Percentiles rank a stretch among this genome's conserved stretches.
Evolutionary conservation across 495 filamentous ascomycete genomes (phyloP).

Genomic region (Penicillium silybi): DNA sequence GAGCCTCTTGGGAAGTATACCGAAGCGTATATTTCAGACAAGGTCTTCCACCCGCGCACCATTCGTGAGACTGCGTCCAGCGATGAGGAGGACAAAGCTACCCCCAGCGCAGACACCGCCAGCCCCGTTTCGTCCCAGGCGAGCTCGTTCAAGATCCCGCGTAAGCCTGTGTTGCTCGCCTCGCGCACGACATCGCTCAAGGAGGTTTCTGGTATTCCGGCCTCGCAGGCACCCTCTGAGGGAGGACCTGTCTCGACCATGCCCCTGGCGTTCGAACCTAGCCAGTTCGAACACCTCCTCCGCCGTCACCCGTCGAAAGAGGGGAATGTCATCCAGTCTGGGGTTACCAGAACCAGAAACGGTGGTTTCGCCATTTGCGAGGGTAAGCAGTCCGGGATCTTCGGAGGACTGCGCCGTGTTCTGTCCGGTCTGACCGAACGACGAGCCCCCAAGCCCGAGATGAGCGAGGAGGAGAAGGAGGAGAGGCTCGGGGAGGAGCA

Average conservation of each 20-base stretch:
- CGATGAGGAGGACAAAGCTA: not conserved
- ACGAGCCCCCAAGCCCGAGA: no score
- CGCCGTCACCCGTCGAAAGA: not conserved
- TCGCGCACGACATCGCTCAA: no score
- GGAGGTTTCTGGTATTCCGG: no score
- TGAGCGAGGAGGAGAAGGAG: no score
- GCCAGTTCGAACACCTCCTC: not conserved
- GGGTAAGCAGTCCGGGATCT: no score
- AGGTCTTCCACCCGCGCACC: not conserved
- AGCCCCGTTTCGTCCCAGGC: no score
- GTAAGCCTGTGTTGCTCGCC: not conserved
- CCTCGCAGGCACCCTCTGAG: not conserved
- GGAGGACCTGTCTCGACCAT: not conserved
- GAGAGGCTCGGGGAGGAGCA: no score
- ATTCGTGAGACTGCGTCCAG: not conserved
- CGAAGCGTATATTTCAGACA: not conserved
- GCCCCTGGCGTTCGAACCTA: not conserved
- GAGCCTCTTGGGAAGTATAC: not conserved
- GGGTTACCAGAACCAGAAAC: no score
- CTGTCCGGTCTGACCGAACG: no score
- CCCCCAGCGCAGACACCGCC: not conserved
- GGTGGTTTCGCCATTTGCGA: no score
- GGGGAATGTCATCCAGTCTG: not conserved
- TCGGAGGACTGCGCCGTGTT: no score
- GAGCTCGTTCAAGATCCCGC: not conserved